Percentiles rank a stretch among this genome's conserved stretches.
Evolutionary conservation across 441 rosid genomes (phyloP).

Genomic region (Melastoma candidum): DNA sequence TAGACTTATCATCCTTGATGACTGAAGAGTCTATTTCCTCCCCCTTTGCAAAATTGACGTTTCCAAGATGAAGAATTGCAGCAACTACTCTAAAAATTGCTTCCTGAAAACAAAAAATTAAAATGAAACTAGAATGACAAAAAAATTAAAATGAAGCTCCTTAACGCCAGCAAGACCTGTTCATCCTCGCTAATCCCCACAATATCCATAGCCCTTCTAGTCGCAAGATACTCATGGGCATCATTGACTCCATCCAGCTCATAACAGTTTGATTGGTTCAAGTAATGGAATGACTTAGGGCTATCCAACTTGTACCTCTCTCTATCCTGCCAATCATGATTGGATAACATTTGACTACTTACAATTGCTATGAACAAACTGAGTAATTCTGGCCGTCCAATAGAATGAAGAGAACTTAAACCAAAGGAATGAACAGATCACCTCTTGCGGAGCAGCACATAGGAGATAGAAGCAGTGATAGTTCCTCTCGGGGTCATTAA

Average conservation of each 20-base stretch:
- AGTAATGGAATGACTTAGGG: slow-evolving; percentile 78
- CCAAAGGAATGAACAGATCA: slow-evolving; percentile 26
- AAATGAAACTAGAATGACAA: slow-evolving; percentile 15
- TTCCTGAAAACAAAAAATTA: slow-evolving; percentile 45
- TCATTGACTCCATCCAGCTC: slow-evolving; percentile 86
- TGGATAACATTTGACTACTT: too few relatives aligned
- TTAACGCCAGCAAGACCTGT: slow-evolving; percentile 44
- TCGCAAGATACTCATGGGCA: slow-evolving; percentile 89
- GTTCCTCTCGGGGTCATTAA: slow-evolving; percentile 97
- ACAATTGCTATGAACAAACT: neutral
- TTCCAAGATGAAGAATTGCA: slow-evolving; percentile 93
- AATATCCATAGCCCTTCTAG: slow-evolving; percentile 98
- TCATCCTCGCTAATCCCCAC: slow-evolving; percentile 97
- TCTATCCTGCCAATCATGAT: slow-evolving; percentile 47
- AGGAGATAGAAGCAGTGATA: slow-evolving; percentile 97
- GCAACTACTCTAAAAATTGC: slow-evolving; percentile 97
- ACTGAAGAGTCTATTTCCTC: slow-evolving; percentile 88
- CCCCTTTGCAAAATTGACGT: slow-evolving; percentile 88
- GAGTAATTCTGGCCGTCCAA: slow-evolving; percentile 6
- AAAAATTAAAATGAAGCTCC: neutral
- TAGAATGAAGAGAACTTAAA: slow-evolving; percentile 7
- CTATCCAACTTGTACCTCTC: slow-evolving; percentile 69
- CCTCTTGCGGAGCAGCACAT: slow-evolving; percentile 99
- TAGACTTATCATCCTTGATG: slow-evolving; percentile 84
- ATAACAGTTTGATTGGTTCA: slow-evolving; percentile 87